phyloP scores from a whole-genome alignment of 495 filamentous ascomycete genomes.

The Penicillium paxilli region DNA sequence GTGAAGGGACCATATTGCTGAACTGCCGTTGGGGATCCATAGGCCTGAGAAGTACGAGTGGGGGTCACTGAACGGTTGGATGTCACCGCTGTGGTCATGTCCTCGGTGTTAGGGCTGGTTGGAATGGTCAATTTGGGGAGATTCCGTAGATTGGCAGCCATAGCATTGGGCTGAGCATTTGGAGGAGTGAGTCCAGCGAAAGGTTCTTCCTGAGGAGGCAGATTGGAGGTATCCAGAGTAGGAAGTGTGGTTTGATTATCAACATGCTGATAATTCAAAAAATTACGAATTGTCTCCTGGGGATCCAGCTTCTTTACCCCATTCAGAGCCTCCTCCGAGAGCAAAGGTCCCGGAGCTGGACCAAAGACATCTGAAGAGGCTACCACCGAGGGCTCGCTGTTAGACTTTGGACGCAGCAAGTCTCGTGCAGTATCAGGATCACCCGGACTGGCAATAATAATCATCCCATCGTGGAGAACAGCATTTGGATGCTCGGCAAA shows the following conservation, averaged over 20 bases:
- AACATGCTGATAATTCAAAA: conserved; percentile 72
- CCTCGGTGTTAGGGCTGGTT: conserved; percentile 3
- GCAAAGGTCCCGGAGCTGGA: conserved; percentile 50
- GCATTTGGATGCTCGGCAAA: too few relatives aligned
- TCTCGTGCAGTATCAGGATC: conserved; percentile 62
- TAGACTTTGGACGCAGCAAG: conserved; percentile 33
- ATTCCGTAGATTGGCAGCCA: conserved; percentile 50
- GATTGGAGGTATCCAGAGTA: conserved; percentile 39
- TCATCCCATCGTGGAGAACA: too few relatives aligned
- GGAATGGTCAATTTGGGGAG: conserved; percentile 62
- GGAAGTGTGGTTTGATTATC: conserved; percentile 26
- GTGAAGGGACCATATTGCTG: conserved; percentile 8
- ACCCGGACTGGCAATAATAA: too few relatives aligned
- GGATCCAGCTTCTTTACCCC: conserved; percentile 71
- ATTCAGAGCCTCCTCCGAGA: conserved; percentile 70
- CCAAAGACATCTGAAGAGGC: conserved; percentile 90
- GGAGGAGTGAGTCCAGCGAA: conserved; percentile 22
- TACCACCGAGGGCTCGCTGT: conserved; percentile 66
- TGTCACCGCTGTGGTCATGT: conserved; percentile 14
- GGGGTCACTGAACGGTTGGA: conserved; percentile 20
- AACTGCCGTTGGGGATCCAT: conserved; percentile 2
- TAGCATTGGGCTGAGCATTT: conserved; percentile 23
- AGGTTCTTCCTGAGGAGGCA: conserved; percentile 50
- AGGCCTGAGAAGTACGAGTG: neutral
- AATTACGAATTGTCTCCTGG: conserved; percentile 88